Conservation (phyloP, 345 rosid species). For the Corchorus olitorius region DNA sequence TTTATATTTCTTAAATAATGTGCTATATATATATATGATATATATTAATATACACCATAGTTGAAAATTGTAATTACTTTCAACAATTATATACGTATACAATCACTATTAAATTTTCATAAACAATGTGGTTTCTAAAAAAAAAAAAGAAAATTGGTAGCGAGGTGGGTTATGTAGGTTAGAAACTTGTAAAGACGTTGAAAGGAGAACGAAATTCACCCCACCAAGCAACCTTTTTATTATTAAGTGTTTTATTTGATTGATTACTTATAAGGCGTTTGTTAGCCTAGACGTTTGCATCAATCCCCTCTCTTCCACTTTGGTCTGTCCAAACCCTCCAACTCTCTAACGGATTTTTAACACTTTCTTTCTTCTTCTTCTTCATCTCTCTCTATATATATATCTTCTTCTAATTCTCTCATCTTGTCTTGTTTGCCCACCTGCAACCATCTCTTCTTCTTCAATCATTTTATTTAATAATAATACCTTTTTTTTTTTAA, state of each 20-base stretch:
- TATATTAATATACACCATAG: too few species aligned
- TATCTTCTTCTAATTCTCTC: neutral
- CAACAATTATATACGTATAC: too few species aligned
- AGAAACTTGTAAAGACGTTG: slow-evolving; percentile 68
- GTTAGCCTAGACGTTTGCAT: slow-evolving; percentile 82
- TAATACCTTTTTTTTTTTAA: neutral
- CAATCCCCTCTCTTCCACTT: slow-evolving; percentile 49
- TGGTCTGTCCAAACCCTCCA: slow-evolving; percentile 54
- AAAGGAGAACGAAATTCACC: slow-evolving; percentile 69
- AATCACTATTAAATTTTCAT: too few species aligned
- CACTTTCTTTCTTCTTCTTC: slow-evolving; percentile 16
- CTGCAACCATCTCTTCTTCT: slow-evolving; percentile 31
- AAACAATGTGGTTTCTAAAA: neutral
- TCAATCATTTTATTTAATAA: neutral
- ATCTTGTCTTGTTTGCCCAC: slow-evolving; percentile 33
- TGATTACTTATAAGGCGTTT: slow-evolving; percentile 55
- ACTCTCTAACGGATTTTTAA: slow-evolving; percentile 59
- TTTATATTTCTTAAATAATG: too few species aligned
- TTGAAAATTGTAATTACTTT: too few species aligned
- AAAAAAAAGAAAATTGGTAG: neutral
- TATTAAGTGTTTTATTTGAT: slow-evolving; percentile 2
- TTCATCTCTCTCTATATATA: neutral
- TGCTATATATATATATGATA: too few species aligned
- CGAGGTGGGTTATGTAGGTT: slow-evolving; percentile 73
- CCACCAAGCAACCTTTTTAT: slow-evolving; percentile 63